Conservation (phyloP, 768 basidiomycete species). For the Boletus rubescentipes region DNA sequence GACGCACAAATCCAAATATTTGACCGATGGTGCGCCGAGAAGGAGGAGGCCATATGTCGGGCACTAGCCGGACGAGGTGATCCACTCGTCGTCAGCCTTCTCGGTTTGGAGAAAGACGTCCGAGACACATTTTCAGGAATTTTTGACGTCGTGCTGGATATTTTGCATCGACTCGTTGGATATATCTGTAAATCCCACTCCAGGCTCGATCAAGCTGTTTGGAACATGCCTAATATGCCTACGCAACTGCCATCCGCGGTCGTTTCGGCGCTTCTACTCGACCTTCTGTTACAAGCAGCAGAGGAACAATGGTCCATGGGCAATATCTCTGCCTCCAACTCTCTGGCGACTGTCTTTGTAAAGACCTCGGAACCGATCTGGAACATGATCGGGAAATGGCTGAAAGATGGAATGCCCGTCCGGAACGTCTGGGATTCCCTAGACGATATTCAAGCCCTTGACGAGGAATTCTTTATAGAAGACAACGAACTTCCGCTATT, state of each 20-base stretch:
- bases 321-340: conserved; percentile 51
- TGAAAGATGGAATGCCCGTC: conserved; percentile 68
- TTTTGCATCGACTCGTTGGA: conserved; percentile 40
- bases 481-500: conserved; percentile 60
- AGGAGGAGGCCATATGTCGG: conserved; percentile 66
- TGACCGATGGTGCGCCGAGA: conserved; percentile 66
- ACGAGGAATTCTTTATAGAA: conserved; percentile 83
- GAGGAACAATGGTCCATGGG: conserved; percentile 61
- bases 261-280: conserved; percentile 58
- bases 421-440: conserved; percentile 32
- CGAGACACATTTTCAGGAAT: conserved; percentile 55
- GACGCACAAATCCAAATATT: conserved; percentile 57
- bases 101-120: conserved; percentile 60
- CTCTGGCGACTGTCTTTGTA: conserved; percentile 62
- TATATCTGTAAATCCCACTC: conserved; percentile 31
- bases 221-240: conserved; percentile 42
- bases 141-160: conserved; percentile 54
- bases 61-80: conserved; percentile 49
- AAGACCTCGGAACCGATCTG: conserved; percentile 69
- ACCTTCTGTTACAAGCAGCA: conserved; percentile 55
- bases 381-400: conserved; percentile 70
- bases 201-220: conserved; percentile 33
- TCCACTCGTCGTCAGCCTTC: conserved; percentile 56
- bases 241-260: conserved; percentile 47
- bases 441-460: conserved; percentile 35